Conservation (phyloP, 2,329 filamentous ascomycete genomes). For the Cladosporium oxysporum region DNA sequence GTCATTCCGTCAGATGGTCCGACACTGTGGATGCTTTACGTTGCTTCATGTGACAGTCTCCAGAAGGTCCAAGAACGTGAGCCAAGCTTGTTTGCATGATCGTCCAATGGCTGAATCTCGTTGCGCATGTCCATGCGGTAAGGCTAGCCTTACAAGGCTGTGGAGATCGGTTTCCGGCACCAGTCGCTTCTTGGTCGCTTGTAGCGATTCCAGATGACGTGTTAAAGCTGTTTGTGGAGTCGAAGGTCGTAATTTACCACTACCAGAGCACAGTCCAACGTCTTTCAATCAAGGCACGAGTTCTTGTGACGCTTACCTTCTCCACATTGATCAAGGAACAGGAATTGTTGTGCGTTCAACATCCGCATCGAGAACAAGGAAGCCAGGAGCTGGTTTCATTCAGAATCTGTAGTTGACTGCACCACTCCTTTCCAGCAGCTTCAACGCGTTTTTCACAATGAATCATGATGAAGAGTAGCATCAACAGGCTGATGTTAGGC, state of each 20-base stretch:
- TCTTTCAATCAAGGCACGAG: conserved; percentile 1
- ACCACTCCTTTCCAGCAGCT: neutral
- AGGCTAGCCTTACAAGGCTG: conserved; percentile 2
- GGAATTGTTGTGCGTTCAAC: neutral
- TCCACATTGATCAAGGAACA: neutral
- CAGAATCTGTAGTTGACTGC: neutral
- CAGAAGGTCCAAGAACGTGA: neutral
- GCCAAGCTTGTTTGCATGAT: neutral
- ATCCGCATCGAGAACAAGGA: neutral
- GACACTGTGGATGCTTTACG: neutral
- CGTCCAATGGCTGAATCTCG: neutral
- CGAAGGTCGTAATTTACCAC: neutral
- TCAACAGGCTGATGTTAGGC: neutral
- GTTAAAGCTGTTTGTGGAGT: neutral
- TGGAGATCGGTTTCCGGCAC: neutral
- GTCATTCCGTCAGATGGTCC: neutral
- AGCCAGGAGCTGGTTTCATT: neutral
- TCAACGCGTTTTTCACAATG: neutral
- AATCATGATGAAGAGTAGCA: neutral
- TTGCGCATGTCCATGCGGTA: neutral
- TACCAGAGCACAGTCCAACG: neutral
- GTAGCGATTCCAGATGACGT: neutral
- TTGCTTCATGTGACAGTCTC: neutral
- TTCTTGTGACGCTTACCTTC: neutral
- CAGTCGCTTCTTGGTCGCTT: neutral